Evolutionary conservation across 2,329 filamentous ascomycete species (phyloP).

Genomic region (Thielaviopsis musarum): DNA sequence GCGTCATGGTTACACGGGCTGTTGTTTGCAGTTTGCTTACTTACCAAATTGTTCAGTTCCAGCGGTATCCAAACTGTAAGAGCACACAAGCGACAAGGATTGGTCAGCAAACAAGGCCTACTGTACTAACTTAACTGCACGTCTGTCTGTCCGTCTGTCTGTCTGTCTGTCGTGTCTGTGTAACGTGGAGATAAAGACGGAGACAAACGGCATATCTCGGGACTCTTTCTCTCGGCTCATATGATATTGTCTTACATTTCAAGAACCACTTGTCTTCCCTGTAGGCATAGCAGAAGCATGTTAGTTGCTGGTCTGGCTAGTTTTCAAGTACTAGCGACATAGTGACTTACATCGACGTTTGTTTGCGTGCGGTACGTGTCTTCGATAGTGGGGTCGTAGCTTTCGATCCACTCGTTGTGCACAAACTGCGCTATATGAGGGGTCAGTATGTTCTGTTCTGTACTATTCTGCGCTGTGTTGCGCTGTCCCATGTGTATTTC

Average conservation of each 20-base stretch:
- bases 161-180: neutral
- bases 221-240: too few species aligned
- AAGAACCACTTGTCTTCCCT: constrained; percentile 76
- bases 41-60: constrained; percentile 86
- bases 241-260: constrained; percentile 50
- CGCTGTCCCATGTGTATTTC: too few species aligned
- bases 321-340: neutral
- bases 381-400: constrained; percentile 65
- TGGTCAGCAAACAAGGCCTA: too few species aligned
- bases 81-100: neutral
- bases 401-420: constrained; percentile 87
- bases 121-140: too few species aligned
- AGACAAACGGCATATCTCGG: too few species aligned
- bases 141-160: too few species aligned
- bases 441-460: neutral
- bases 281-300: constrained; percentile 13
- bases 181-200: too few species aligned
- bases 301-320: constrained; percentile 17
- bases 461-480: too few species aligned
- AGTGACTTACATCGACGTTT: constrained; percentile 60
- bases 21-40: constrained; percentile 18
- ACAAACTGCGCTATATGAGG: constrained; percentile 62
- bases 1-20: too few species aligned
- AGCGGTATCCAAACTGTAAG: constrained; percentile 60
- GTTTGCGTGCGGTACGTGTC: constrained; percentile 61